These are phyloP conservation scores for Cladorrhinum sp. DNA, from an alignment of 2,329 filamentous ascomycete genomes.

Conservation along the genomic window DNA sequence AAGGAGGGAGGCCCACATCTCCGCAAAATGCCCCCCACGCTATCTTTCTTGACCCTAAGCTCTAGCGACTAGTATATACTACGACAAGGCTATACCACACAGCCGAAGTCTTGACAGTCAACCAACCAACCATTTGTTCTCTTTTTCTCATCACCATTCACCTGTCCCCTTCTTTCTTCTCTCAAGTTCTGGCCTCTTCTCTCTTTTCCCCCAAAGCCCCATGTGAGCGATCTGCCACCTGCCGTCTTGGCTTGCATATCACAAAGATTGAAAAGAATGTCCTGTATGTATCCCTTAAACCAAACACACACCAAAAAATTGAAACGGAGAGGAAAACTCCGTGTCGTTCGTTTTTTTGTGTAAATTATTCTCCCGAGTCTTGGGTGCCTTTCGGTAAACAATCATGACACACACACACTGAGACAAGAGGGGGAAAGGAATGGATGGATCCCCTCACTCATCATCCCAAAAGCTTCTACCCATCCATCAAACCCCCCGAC, in stretches of 20 bases:
- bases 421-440: background rate
- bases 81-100: background rate
- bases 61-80: too few relatives aligned
- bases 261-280: slow-evolving; percentile 5
- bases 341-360: background rate
- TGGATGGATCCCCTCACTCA: background rate
- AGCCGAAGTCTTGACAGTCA: background rate
- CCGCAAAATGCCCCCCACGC: background rate
- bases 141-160: too few relatives aligned
- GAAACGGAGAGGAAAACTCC: slow-evolving; percentile 6
- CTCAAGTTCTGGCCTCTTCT: background rate
- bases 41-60: background rate
- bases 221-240: slow-evolving; percentile 8
- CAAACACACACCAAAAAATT: background rate
- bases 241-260: slow-evolving; percentile 23
- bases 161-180: background rate
- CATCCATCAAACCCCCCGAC: too few relatives aligned
- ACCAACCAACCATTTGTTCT: background rate
- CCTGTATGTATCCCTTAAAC: background rate
- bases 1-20: background rate
- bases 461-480: background rate
- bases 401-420: background rate
- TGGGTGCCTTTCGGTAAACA: background rate
- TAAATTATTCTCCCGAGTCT: background rate
- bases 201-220: background rate